Evolutionary conservation across 306 rosid species (phyloP).

Genomic region (Cicer bijugum): DNA sequence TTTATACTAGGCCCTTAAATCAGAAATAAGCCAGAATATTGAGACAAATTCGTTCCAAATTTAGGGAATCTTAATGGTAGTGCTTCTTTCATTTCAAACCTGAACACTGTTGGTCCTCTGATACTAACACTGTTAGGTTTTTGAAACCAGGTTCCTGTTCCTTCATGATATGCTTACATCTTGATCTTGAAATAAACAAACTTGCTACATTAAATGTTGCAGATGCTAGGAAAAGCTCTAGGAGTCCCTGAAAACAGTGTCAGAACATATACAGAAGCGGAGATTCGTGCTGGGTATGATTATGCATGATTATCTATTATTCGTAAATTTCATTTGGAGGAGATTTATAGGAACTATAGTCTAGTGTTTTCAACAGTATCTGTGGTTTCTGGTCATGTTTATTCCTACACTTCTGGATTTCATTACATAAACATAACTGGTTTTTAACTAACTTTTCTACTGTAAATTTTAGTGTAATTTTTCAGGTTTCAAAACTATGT

Average conservation of each 20-base stretch:
- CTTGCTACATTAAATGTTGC: constrained; percentile 46
- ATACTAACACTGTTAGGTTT: constrained; percentile 25
- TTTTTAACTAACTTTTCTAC: constrained; percentile 40
- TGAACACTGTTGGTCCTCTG: constrained; percentile 18
- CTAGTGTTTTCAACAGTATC: constrained; percentile 25
- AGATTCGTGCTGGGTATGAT: constrained; percentile 90
- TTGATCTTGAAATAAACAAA: constrained; percentile 38
- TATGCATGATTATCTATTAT: constrained; percentile 15
- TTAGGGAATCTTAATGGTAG: constrained; percentile 10
- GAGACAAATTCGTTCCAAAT: constrained; percentile 24
- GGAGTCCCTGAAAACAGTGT: constrained; percentile 88
- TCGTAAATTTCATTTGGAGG: constrained; percentile 26
- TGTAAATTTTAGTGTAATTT: constrained; percentile 71
- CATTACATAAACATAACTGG: constrained; percentile 32
- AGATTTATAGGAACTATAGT: constrained; percentile 26
- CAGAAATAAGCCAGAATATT: constrained; percentile 26
- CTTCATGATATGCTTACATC: constrained; percentile 37
- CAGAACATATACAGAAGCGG: constrained; percentile 91
- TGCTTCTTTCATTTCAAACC: constrained; percentile 30
- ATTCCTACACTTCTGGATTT: constrained; percentile 30
- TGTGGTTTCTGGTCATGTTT: constrained; percentile 36
- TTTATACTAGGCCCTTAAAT: background rate
- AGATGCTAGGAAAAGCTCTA: constrained; percentile 85
- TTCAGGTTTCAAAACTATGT: constrained; percentile 95
- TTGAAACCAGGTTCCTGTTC: constrained; percentile 9